Evolutionary conservation across 129 eudicot species (phyloP), one percentile per base, ranked within the genome.

Genomic region (Solidago caesia): DNA sequence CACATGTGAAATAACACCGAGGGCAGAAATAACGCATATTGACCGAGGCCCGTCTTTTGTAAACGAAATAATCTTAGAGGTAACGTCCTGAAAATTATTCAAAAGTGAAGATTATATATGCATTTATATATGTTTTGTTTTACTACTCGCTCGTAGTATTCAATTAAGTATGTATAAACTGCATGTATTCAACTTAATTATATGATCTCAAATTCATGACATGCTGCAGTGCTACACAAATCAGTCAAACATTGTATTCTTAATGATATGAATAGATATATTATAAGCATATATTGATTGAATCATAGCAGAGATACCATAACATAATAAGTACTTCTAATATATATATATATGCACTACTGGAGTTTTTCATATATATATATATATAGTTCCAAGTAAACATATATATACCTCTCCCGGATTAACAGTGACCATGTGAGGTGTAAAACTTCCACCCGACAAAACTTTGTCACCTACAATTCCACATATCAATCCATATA

Each of bases 41-140:
- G 98, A 85, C 33, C 95, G 87, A 9, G 96, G 96, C 43, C 98
- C 96, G 70, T 87, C 87, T 77, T 76, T 82, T 69, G 87, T 76
- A 57, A 85, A 83, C 8, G 87, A 84, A 56, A 82, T 87, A 25
- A 92, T 89, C 75, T 89, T 87, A 51, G 75, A 77, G 8, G 90
- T 65, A 43, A 92, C 89, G 75, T 89, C 98, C 98, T 92, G 80
- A 70, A 14, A 7, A 41, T 63, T 33, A 75, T 64, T 62, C 62
- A 75, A 51, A 14, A 62, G 45, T 39, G 41, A 59, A 71, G 44
- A 47, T n/a, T 74, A 74, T 21, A 21, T 21, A 21, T 74, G 5
- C 43, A 45, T 29, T 6, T 39, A 6, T 21, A 21, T 21, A 21
- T 10, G 16, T 16, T 41, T 44, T 42, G 13, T 9, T n/a, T 64